Percentiles rank a stretch among this genome's conserved stretches.
Conservation (phyloP, 2,329 filamentous ascomycete species). For the Dichotomopilus funicola region DNA sequence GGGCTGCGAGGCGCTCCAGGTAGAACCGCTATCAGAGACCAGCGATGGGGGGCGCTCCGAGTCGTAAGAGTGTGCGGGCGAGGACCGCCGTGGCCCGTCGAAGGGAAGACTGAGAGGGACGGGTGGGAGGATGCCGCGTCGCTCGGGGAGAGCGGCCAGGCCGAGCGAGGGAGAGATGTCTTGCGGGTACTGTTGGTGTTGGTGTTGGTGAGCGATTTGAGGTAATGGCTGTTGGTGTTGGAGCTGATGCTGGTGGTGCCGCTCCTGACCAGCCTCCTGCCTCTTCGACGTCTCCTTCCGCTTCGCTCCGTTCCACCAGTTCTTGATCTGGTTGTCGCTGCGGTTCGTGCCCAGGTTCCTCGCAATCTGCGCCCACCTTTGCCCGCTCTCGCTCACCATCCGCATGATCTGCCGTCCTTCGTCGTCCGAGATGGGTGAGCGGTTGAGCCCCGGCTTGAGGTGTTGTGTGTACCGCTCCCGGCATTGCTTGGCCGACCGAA, state of each 20-base stretch:
- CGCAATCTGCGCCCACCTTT: slow-evolving; percentile 88
- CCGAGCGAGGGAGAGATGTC: slow-evolving; percentile 4
- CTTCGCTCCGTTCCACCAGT: slow-evolving; percentile 95
- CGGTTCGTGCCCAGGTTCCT: slow-evolving; percentile 66
- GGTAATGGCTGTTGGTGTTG: neutral
- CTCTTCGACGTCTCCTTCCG: slow-evolving; percentile 43
- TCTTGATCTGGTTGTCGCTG: slow-evolving; percentile 94
- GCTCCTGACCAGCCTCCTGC: slow-evolving; percentile 3
- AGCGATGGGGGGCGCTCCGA: slow-evolving; percentile 11
- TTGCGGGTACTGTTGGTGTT: neutral
- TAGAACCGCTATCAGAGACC: slow-evolving; percentile 8
- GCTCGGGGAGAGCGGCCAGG: slow-evolving; percentile 4
- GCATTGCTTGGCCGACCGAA: slow-evolving; percentile 88
- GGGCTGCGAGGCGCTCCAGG: slow-evolving; percentile 9
- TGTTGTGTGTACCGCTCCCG: slow-evolving; percentile 93
- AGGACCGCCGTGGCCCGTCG: slow-evolving; percentile 1
- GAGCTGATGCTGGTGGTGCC: neutral
- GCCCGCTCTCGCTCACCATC: slow-evolving; percentile 71
- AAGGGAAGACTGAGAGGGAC: slow-evolving; percentile 9
- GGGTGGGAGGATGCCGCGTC: slow-evolving; percentile 10
- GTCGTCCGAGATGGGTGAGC: slow-evolving; percentile 63
- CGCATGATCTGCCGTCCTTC: slow-evolving; percentile 69
- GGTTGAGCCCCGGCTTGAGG: slow-evolving; percentile 68
- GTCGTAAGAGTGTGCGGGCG: slow-evolving; percentile 6
- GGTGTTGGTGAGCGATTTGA: neutral